phyloP scores from a whole-genome alignment of 129 eudicot species.

The Glebionis coronaria region DNA sequence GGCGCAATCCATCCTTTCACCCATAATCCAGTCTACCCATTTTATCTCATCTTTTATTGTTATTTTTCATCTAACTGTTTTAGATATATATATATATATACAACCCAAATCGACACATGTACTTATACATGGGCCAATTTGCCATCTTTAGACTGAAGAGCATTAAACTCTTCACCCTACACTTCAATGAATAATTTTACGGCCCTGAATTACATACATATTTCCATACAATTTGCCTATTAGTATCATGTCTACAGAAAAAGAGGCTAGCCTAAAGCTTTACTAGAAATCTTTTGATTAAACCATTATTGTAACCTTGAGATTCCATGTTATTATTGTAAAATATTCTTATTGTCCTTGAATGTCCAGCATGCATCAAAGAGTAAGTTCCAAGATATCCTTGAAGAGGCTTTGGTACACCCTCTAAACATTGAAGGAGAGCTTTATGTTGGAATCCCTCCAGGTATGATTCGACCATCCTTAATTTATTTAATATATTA shows the following conservation, averaged over 20 bases:
- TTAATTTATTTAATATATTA: background rate
- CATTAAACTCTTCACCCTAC: background rate
- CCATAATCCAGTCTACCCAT: too few species aligned
- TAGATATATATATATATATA: background rate
- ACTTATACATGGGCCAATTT: background rate
- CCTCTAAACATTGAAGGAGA: slow-evolving; percentile 81
- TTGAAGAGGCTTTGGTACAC: slow-evolving; percentile 68
- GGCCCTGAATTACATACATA: background rate
- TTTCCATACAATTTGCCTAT: background rate
- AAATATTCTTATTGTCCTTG: background rate
- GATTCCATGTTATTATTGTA: background rate
- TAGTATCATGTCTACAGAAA: too few species aligned
- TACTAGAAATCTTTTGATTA: too few species aligned
- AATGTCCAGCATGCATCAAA: slow-evolving; percentile 70
- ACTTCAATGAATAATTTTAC: background rate
- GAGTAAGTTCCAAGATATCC: slow-evolving; percentile 81
- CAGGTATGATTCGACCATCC: slow-evolving; percentile 52
- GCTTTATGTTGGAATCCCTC: slow-evolving; percentile 90
- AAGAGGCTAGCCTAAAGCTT: too few species aligned
- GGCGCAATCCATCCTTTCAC: too few species aligned
- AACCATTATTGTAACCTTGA: background rate
- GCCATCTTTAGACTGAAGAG: background rate
- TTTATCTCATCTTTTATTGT: background rate
- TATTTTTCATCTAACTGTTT: background rate
- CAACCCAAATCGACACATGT: background rate